Conservation (phyloP, 768 basidiomycete genomes). For the Mycena leptocephala region DNA sequence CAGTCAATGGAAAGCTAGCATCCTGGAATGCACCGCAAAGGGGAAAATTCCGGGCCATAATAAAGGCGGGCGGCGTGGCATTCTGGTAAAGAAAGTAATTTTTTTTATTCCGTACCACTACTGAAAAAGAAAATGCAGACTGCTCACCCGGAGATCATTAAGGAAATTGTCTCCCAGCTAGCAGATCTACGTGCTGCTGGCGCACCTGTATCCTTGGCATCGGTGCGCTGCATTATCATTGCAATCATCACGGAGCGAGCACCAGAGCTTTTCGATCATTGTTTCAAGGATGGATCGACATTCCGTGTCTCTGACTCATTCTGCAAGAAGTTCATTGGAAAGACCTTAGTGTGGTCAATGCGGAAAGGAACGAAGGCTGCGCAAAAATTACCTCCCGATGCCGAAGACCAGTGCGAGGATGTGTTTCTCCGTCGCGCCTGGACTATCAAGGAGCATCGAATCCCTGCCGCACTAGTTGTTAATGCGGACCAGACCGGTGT, state of each 20-base stretch:
- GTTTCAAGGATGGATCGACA: constrained; percentile 16
- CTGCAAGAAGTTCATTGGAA: constrained; percentile 36
- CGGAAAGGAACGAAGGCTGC: constrained; percentile 44
- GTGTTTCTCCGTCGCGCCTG: too few species aligned
- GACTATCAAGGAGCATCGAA: too few species aligned
- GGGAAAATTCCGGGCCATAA: constrained; percentile 26
- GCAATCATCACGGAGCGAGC: not conserved
- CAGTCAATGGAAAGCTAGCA: constrained; percentile 11
- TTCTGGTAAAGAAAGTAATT: too few species aligned
- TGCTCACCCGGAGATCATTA: not conserved
- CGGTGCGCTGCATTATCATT: constrained; percentile 5
- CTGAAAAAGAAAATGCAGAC: not conserved
- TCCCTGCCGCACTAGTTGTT: too few species aligned
- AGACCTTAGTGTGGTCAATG: constrained; percentile 35
- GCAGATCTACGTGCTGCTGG: not conserved
- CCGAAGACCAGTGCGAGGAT: constrained; percentile 26
- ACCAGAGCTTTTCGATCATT: not conserved
- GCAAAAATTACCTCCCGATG: constrained; percentile 47
- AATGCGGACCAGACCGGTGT: too few species aligned
- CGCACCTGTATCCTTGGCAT: not conserved
- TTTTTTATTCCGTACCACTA: too few species aligned
- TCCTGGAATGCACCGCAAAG: constrained; percentile 1
- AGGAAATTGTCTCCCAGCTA: not conserved
- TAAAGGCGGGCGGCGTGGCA: constrained; percentile 12
- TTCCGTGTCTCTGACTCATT: too few species aligned